Evolutionary conservation across 1,284 basidiomycete species (phyloP).

Genomic region (Cryptococcus sp.): DNA sequence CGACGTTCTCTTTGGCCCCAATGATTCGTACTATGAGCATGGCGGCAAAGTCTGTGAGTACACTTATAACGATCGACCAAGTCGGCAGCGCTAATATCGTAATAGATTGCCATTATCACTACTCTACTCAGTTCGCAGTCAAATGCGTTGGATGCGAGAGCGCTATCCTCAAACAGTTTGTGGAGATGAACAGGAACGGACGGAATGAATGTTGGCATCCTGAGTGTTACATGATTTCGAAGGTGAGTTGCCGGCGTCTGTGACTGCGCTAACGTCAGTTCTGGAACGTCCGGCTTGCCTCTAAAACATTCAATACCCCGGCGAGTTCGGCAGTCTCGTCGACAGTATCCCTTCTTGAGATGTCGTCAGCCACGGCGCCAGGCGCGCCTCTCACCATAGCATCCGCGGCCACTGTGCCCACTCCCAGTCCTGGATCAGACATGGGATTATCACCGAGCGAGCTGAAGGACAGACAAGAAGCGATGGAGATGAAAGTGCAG

Average conservation of each 20-base stretch:
- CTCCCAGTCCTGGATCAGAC: slow-evolving; percentile 21
- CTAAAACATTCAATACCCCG: slow-evolving; percentile 60
- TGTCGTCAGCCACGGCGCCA: slow-evolving; percentile 30
- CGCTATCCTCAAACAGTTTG: slow-evolving; percentile 99
- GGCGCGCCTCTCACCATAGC: slow-evolving; percentile 19
- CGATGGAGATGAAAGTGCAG: slow-evolving; percentile 97
- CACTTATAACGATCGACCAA: background rate
- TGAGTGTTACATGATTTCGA: slow-evolving; percentile 99
- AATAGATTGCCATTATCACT: slow-evolving; percentile 88
- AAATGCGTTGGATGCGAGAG: slow-evolving; percentile 97
- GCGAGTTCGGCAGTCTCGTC: slow-evolving; percentile 61
- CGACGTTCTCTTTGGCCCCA: slow-evolving; percentile 91
- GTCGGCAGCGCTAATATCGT: slow-evolving; percentile 21
- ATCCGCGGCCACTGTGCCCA: slow-evolving; percentile 6
- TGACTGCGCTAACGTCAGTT: slow-evolving; percentile 61
- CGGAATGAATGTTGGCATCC: slow-evolving; percentile 99
- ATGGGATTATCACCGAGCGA: slow-evolving; percentile 72
- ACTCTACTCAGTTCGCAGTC: slow-evolving; percentile 96
- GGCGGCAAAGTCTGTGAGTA: slow-evolving; percentile 78
- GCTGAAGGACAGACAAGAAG: slow-evolving; percentile 87
- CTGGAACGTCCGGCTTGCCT: slow-evolving; percentile 97
- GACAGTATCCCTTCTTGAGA: slow-evolving; percentile 47
- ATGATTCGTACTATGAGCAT: slow-evolving; percentile 99
- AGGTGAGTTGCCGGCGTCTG: slow-evolving; percentile 59
- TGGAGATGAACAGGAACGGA: slow-evolving; percentile 98